These are phyloP conservation scores for Aspergillus terreus DNA, from an alignment of 2,329 filamentous ascomycete species.

Conservation along the genomic window DNA sequence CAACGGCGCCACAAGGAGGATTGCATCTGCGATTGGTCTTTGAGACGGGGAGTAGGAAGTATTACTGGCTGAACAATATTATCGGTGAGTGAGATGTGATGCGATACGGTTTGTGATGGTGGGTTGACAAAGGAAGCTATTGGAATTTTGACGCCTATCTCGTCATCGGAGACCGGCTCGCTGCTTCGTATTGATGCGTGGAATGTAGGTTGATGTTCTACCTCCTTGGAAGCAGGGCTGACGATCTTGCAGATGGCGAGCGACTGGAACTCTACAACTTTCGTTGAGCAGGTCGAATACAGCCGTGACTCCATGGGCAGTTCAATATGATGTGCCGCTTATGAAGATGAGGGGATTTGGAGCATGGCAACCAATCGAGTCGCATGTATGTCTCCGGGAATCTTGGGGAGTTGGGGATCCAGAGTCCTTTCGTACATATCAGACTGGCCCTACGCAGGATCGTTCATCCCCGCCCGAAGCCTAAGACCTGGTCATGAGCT, in stretches of 20 bases:
- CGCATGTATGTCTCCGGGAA: too few relatives aligned
- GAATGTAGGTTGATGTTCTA: constrained; percentile 18
- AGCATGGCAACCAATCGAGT: too few relatives aligned
- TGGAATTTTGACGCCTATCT: constrained; percentile 15
- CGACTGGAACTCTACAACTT: constrained; percentile 19
- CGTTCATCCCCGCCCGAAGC: too few relatives aligned
- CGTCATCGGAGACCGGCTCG: constrained; percentile 6
- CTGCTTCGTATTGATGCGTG: constrained; percentile 23
- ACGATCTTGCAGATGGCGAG: constrained; percentile 13
- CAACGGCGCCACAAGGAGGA: constrained; percentile 15
- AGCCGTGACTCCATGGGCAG: too few relatives aligned
- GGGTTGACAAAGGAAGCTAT: constrained; percentile 12
- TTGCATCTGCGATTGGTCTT: constrained; percentile 22
- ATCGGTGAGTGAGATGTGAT: constrained; percentile 15
- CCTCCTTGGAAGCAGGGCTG: neutral
- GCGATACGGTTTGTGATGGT: too few relatives aligned
- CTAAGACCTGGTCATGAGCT: too few relatives aligned
- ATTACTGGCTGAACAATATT: constrained; percentile 28
- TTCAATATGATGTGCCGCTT: too few relatives aligned
- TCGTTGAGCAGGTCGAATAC: neutral
- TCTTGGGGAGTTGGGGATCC: too few relatives aligned
- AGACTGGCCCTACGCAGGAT: too few relatives aligned
- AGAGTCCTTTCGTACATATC: too few relatives aligned
- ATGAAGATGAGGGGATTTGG: too few relatives aligned
- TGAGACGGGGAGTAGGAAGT: constrained; percentile 20